Evolutionary conservation across 164 flowering plant genomes (phyloP).

Genomic region (Houttuynia cordata): DNA sequence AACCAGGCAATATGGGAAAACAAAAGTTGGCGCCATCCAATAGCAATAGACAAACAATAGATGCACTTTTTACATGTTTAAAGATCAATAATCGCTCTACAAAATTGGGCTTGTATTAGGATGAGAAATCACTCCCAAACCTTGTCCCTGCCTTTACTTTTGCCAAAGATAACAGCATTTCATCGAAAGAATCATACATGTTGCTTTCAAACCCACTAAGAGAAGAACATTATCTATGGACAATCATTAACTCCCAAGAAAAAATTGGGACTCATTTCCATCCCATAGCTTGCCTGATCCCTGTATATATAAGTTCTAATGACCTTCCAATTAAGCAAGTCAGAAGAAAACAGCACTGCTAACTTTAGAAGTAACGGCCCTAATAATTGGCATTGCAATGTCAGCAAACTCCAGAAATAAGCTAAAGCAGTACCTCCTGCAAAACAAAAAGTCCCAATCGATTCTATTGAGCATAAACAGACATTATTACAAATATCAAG

Average conservation of each 20-base stretch:
- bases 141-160: not conserved
- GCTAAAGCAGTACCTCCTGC: constrained; percentile 97
- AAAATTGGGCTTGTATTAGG: not conserved
- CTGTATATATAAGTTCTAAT: constrained; percentile 82
- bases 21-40: too few relatives aligned
- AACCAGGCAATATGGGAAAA: too few relatives aligned
- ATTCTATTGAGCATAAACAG: not conserved
- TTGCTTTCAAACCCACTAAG: not conserved
- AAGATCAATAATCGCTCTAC: not conserved
- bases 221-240: too few relatives aligned
- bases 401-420: constrained; percentile 81
- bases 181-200: not conserved
- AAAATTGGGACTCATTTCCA: constrained; percentile 58
- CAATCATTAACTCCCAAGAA: not conserved
- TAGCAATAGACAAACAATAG: not conserved
- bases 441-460: constrained; percentile 11
- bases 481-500: too few relatives aligned
- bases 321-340: constrained; percentile 89
- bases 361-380: constrained; percentile 38
- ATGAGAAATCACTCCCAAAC: not conserved
- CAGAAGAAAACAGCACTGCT: constrained; percentile 77
- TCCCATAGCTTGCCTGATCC: constrained; percentile 80
- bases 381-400: constrained; percentile 68
- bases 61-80: too few relatives aligned
- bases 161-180: not conserved